A percentile compares a stretch with the other conserved stretches of the same genome.
Conservation (phyloP, 441 rosid genomes). For the Arabidopsis hybrid region DNA sequence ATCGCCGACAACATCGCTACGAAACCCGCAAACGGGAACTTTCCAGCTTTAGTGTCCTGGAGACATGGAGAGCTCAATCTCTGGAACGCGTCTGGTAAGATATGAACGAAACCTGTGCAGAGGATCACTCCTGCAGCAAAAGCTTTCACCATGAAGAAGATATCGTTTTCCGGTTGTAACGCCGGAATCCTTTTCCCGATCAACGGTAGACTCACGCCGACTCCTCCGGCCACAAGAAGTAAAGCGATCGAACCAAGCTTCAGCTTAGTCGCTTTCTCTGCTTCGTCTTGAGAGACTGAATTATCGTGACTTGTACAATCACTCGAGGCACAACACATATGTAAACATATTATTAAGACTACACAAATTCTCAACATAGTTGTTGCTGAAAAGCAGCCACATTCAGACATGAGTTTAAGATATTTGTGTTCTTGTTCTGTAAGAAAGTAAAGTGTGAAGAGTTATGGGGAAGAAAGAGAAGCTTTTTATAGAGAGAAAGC, state of each 20-base stretch:
- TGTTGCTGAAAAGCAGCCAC: slow-evolving; percentile 16
- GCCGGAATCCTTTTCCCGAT: slow-evolving; percentile 51
- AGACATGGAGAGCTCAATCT: slow-evolving; percentile 57
- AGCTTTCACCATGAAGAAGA: slow-evolving; percentile 66
- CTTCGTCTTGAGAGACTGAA: slow-evolving; percentile 22
- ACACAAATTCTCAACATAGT: slow-evolving; percentile 39
- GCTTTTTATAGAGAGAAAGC: slow-evolving; percentile 34
- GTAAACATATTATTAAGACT: slow-evolving; percentile 29
- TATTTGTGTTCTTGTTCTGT: slow-evolving; percentile 25
- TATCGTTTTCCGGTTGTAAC: slow-evolving; percentile 56
- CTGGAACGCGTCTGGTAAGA: slow-evolving; percentile 58
- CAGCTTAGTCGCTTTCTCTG: slow-evolving; percentile 40
- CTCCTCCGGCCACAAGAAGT: slow-evolving; percentile 49
- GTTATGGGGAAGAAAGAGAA: slow-evolving; percentile 39
- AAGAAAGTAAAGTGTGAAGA: slow-evolving; percentile 41
- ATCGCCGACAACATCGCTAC: slow-evolving; percentile 59
- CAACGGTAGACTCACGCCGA: slow-evolving; percentile 61
- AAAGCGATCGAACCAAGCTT: slow-evolving; percentile 44
- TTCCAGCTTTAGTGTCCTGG: slow-evolving; percentile 42
- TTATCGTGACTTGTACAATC: slow-evolving; percentile 41
- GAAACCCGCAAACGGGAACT: slow-evolving; percentile 59
- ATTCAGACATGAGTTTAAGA: slow-evolving; percentile 33
- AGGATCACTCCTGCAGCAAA: slow-evolving; percentile 64
- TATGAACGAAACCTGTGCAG: slow-evolving; percentile 60
- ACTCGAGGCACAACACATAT: slow-evolving; percentile 41